A percentile compares a stretch with the other conserved stretches of the same genome.
These are phyloP conservation scores for Boletus smithii DNA, from an alignment of 1,284 basidiomycete species.

Conservation along the genomic window DNA sequence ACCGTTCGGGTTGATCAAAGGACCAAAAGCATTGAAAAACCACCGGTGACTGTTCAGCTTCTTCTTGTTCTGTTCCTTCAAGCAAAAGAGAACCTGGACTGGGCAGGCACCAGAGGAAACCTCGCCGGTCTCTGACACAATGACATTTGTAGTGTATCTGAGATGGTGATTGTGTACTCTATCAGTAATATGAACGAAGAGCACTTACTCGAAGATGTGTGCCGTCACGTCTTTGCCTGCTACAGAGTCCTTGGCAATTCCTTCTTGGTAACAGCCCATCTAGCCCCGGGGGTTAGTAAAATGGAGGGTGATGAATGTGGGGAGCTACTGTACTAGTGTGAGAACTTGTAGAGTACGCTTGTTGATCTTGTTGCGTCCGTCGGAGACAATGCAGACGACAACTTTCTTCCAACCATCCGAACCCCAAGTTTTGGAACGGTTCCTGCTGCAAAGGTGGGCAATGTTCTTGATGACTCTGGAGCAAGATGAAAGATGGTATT, in stretches of 20 bases:
- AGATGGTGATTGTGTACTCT: slow-evolving; percentile 16
- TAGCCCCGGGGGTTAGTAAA: slow-evolving; percentile 32
- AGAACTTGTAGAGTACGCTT: slow-evolving; percentile 83
- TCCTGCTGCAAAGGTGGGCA: slow-evolving; percentile 78
- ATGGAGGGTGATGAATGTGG: neutral
- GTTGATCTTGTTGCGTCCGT: slow-evolving; percentile 89
- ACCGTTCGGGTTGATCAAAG: slow-evolving; percentile 82
- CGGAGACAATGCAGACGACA: slow-evolving; percentile 89
- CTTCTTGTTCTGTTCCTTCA: slow-evolving; percentile 96
- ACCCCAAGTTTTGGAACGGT: slow-evolving; percentile 90
- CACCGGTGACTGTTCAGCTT: slow-evolving; percentile 91
- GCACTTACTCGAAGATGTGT: slow-evolving; percentile 82
- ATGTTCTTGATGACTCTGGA: slow-evolving; percentile 85
- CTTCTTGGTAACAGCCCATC: slow-evolving; percentile 97
- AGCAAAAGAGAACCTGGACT: slow-evolving; percentile 89
- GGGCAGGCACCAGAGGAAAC: slow-evolving; percentile 81
- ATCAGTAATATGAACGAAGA: neutral
- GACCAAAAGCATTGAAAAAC: slow-evolving; percentile 97
- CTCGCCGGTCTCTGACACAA: slow-evolving; percentile 84
- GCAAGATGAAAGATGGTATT: slow-evolving; percentile 8
- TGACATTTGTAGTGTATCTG: slow-evolving; percentile 75
- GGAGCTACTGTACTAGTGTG: slow-evolving; percentile 48
- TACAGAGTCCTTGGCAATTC: slow-evolving; percentile 90
- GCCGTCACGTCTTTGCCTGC: slow-evolving; percentile 92
- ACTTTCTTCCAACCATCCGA: slow-evolving; percentile 93